A percentile compares a stretch with the other conserved stretches of the same genome.
phyloP scores from a whole-genome alignment of 345 rosid genomes.

The Camelina hispida region DNA sequence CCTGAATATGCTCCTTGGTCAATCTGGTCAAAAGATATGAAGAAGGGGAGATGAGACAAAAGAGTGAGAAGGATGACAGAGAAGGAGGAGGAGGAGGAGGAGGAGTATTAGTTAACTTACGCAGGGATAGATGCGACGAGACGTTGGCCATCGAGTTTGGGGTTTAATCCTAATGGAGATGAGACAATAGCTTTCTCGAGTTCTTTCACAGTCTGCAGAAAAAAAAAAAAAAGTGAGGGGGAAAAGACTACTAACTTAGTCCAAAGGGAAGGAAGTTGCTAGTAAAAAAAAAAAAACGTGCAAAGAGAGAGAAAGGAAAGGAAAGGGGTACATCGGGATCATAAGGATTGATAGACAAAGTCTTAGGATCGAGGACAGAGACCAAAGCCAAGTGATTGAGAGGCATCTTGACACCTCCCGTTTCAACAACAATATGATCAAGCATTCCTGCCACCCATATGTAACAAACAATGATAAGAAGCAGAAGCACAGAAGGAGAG shows the following conservation, averaged over 20 bases:
- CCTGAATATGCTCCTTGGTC: conserved; percentile 95
- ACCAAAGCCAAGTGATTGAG: conserved; percentile 85
- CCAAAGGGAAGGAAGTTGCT: not conserved
- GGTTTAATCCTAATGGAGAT: conserved; percentile 91
- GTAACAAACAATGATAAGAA: too few relatives aligned
- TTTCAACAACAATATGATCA: conserved; percentile 91
- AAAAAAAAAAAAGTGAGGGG: not conserved
- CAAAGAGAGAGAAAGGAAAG: not conserved
- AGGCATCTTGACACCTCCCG: conserved; percentile 75
- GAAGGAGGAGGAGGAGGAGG: not conserved
- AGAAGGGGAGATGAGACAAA: conserved; percentile 20
- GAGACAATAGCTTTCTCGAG: conserved; percentile 86
- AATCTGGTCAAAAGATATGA: conserved; percentile 55
- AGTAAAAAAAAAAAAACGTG: too few relatives aligned
- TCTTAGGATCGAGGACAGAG: conserved; percentile 84
- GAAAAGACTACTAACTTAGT: too few relatives aligned
- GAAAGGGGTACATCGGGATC: conserved; percentile 74
- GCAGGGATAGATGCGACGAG: conserved; percentile 84
- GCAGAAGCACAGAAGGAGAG: too few relatives aligned
- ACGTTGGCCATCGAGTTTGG: conserved; percentile 77
- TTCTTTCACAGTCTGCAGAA: conserved; percentile 74
- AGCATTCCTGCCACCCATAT: conserved; percentile 37
- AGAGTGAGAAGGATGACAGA: conserved; percentile 18
- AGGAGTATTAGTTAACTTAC: conserved; percentile 45
- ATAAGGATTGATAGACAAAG: conserved; percentile 86